Conservation (phyloP, 805 yeast species). For the Yarrowia deformans region DNA sequence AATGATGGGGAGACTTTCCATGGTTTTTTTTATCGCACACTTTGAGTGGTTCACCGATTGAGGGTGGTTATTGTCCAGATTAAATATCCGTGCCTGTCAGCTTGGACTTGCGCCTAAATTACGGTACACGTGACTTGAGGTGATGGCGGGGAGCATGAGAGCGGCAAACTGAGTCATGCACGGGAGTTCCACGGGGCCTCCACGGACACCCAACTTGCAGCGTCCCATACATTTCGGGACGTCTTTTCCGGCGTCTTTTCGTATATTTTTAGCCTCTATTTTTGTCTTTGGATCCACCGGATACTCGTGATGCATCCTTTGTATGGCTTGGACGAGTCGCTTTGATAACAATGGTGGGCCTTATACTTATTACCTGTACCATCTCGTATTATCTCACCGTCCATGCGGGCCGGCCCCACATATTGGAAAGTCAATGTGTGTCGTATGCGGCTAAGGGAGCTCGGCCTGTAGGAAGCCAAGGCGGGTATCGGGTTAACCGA, state of each 20-base stretch:
- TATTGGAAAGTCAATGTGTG: neutral
- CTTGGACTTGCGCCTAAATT: slow-evolving; percentile 30
- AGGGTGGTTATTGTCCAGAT: no score
- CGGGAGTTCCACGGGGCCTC: neutral
- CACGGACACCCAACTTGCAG: neutral
- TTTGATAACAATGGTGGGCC: no score
- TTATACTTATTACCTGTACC: no score
- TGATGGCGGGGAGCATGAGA: slow-evolving; percentile 16
- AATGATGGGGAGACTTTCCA: slow-evolving; percentile 48
- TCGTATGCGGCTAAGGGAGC: slow-evolving; percentile 2
- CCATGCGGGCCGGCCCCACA: no score
- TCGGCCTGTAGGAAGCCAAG: neutral
- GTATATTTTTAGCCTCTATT: no score
- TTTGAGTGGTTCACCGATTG: no score
- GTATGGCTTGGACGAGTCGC: no score
- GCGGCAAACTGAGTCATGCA: slow-evolving; percentile 24
- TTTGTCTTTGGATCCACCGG: no score
- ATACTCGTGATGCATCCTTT: no score
- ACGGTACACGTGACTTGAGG: slow-evolving; percentile 17
- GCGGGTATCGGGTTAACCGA: neutral
- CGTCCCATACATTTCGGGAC: neutral
- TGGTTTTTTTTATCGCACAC: neutral
- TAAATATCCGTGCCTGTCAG: no score
- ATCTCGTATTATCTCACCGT: no score
- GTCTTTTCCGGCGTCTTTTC: no score